Conservation (phyloP, 306 rosid species). For the Sicyos baderoa region DNA sequence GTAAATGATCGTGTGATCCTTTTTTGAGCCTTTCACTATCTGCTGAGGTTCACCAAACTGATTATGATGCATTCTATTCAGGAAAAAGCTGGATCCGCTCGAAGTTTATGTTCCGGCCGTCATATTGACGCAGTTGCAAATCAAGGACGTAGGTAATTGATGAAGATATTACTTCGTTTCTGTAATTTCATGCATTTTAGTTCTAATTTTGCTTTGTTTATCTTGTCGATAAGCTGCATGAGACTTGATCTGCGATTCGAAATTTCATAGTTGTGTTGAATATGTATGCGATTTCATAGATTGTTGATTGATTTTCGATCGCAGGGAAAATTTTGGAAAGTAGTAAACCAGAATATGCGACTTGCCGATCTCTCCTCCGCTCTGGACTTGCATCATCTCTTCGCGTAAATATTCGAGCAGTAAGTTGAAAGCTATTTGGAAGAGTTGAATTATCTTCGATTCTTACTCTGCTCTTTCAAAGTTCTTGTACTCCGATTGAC, state of each 20-base stretch:
- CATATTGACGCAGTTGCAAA: constrained; percentile 69
- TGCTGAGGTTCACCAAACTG: constrained; percentile 6
- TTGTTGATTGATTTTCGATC: neutral
- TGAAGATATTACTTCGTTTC: neutral
- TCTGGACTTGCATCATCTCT: constrained; percentile 88
- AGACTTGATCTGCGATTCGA: neutral
- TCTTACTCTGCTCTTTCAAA: constrained; percentile 7
- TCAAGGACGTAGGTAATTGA: constrained; percentile 70
- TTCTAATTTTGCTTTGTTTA: neutral
- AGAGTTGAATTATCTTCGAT: constrained; percentile 8
- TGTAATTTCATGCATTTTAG: neutral
- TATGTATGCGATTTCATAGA: neutral
- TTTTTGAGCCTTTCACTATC: neutral
- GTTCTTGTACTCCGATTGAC: neutral
- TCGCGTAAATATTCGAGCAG: constrained; percentile 76
- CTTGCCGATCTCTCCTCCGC: constrained; percentile 73
- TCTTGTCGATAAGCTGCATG: neutral
- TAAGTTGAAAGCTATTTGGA: constrained; percentile 32
- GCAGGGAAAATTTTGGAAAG: constrained; percentile 57
- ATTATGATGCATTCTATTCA: constrained; percentile 22
- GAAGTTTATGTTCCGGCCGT: constrained; percentile 77
- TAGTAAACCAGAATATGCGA: constrained; percentile 50
- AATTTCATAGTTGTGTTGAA: neutral
- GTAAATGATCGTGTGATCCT: constrained; percentile 25
- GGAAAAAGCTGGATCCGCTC: constrained; percentile 85